A percentile compares a stretch with the other conserved stretches of the same genome.
These are phyloP conservation scores for Rhodotorula sp. DNA, from an alignment of 1,284 basidiomycete species.

Conservation along the genomic window DNA sequence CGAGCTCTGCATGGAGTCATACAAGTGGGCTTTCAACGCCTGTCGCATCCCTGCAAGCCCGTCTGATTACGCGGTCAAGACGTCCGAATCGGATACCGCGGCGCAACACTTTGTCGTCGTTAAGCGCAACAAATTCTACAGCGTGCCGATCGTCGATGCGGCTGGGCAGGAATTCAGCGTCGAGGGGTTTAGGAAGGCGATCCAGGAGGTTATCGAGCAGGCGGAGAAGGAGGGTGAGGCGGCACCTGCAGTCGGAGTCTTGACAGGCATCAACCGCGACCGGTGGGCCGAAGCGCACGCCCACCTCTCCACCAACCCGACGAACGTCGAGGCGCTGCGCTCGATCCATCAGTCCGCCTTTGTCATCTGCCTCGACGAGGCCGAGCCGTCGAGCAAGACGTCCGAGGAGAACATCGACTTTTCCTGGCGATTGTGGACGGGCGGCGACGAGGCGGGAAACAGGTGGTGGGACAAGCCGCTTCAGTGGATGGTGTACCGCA, in stretches of 20 bases:
- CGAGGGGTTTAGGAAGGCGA: slow-evolving; percentile 68
- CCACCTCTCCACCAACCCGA: slow-evolving; percentile 55
- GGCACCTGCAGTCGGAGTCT: slow-evolving; percentile 69
- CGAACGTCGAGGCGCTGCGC: slow-evolving; percentile 65
- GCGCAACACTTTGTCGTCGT: slow-evolving; percentile 77
- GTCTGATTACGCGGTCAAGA: slow-evolving; percentile 72
- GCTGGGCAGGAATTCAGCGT: slow-evolving; percentile 63
- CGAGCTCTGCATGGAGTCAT: slow-evolving; percentile 83
- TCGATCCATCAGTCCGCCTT: slow-evolving; percentile 79
- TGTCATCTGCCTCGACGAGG: slow-evolving; percentile 71
- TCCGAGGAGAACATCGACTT: slow-evolving; percentile 57
- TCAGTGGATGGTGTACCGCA: slow-evolving; percentile 77
- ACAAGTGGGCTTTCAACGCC: slow-evolving; percentile 87
- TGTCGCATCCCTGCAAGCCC: slow-evolving; percentile 75
- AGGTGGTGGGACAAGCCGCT: slow-evolving; percentile 69
- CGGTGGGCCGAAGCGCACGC: slow-evolving; percentile 77
- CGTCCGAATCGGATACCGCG: slow-evolving; percentile 61
- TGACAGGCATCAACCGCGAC: slow-evolving; percentile 76
- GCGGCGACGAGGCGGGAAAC: slow-evolving; percentile 50
- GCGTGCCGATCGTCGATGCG: slow-evolving; percentile 61
- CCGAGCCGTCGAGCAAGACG: slow-evolving; percentile 45
- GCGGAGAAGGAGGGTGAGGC: slow-evolving; percentile 54
- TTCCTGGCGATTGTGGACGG: slow-evolving; percentile 69
- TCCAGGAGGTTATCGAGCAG: slow-evolving; percentile 68
- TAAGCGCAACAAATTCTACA: slow-evolving; percentile 74